Evolutionary conservation across 768 basidiomycete genomes (phyloP), one percentile per base, ranked within the genome.

Genomic region (Suillus spraguei): DNA sequence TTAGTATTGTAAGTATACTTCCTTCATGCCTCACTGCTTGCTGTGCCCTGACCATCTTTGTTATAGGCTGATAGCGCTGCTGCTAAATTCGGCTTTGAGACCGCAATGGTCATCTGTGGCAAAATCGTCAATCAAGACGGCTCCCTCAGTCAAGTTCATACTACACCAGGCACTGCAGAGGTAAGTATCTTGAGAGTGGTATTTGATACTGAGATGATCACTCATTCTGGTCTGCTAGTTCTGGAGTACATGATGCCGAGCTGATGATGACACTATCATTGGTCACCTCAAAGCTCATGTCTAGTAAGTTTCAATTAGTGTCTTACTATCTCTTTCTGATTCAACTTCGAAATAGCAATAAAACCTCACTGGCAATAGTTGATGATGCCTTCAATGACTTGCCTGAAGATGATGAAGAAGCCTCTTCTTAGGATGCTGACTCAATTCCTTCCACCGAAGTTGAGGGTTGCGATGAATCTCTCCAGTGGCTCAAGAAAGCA

Each of bases 211-310:
- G 28, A 55, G 32, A 28, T 22, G 36, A 38, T 20, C 3, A 11
- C 42, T 63, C 14, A 52, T 49, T 13, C 39, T 16, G 20, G 9
- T 49, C 58, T 24, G 39, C 4, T 35, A 66, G 65, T 66, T 66
- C n/a, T 61, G 50, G n/a, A 47, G 56, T 11, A 46, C 35, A 33
- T 55, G 36, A 17, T 66, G 65, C 55, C n/a, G n/a, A 32, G 53
- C 63, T 14, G 28, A 60, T 47, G 52, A 60, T 5, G 11, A 61
- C 44, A 46, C 46, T 1, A 64, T 66, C 20, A 60, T 66, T 16
- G 54, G 60, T 14, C 53, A 64, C 22, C 54, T 66, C 24, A 66
- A 64, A 46, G 63, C 63, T n/a, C 63, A 64, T 22, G 20, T 66
- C n/a, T 66, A 61, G 65, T 66, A 64, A 59, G 65, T 64, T 33